These are phyloP conservation scores for Zymoseptoria passerinii DNA, from an alignment of 2,329 filamentous ascomycete species.

Conservation along the genomic window DNA sequence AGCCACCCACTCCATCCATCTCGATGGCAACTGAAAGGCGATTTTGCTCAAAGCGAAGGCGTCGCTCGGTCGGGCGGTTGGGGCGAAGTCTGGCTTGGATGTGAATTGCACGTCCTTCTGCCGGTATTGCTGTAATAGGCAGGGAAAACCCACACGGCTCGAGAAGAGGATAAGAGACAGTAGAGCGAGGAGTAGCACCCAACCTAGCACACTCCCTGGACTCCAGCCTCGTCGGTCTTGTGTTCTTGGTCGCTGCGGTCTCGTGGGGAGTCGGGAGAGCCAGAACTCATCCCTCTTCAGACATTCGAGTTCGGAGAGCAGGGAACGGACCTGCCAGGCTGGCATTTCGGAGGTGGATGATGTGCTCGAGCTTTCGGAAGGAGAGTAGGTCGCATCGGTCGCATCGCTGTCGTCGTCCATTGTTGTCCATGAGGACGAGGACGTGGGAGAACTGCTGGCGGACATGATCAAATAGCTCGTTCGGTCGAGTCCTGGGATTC, in stretches of 20 bases:
- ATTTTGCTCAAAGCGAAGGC: not conserved
- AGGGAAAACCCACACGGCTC: not conserved
- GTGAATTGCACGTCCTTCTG: not conserved
- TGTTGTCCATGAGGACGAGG: not conserved
- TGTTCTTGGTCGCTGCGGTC: not conserved
- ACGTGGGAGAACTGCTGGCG: not conserved
- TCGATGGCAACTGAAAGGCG: not conserved
- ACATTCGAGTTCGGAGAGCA: not conserved
- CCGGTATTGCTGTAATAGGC: not conserved
- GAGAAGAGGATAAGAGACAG: not conserved
- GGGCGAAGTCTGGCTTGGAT: not conserved
- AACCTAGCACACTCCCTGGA: not conserved
- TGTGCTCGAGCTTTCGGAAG: not conserved
- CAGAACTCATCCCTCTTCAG: not conserved
- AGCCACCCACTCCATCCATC: not conserved
- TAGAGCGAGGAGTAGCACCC: not conserved
- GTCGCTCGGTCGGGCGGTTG: not conserved
- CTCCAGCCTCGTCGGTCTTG: not conserved
- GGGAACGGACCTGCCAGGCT: not conserved
- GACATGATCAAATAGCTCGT: not conserved
- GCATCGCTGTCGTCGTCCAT: not conserved
- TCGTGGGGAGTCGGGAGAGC: not conserved
- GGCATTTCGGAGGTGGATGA: not conserved
- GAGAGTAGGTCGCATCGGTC: not conserved
- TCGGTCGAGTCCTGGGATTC: too few relatives aligned